Evolutionary conservation across 768 basidiomycete genomes (phyloP).

Genomic region (Mycena kentingensis): DNA sequence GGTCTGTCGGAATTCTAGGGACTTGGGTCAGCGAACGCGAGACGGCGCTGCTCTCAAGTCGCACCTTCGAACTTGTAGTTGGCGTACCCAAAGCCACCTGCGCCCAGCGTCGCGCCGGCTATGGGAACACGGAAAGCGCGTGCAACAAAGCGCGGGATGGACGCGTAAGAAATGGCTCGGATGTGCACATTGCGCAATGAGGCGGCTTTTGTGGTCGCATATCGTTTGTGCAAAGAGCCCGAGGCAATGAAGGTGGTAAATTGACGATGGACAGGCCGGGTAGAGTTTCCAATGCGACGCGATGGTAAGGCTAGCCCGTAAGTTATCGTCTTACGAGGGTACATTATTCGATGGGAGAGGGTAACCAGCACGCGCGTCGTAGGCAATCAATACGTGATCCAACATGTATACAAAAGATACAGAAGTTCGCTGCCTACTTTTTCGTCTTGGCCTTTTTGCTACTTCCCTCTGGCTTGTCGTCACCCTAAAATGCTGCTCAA

Average conservation of each 20-base stretch:
- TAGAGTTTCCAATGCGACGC: slow-evolving; percentile 32
- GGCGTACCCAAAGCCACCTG: slow-evolving; percentile 89
- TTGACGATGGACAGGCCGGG: slow-evolving; percentile 56
- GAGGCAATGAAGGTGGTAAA: slow-evolving; percentile 59
- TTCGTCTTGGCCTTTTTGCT: slow-evolving; percentile 46
- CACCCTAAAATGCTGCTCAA: slow-evolving; percentile 39
- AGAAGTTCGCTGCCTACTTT: slow-evolving; percentile 29
- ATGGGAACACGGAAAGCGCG: slow-evolving; percentile 87
- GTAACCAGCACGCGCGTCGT: neutral
- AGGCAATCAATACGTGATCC: too few species aligned
- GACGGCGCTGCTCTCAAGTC: slow-evolving; percentile 21
- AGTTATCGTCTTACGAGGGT: slow-evolving; percentile 54
- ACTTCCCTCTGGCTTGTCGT: slow-evolving; percentile 41
- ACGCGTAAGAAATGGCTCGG: slow-evolving; percentile 80
- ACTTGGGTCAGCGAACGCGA: slow-evolving; percentile 2
- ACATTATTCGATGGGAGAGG: neutral
- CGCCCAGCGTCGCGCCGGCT: slow-evolving; percentile 87
- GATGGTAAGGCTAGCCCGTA: slow-evolving; percentile 51
- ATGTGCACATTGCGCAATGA: slow-evolving; percentile 67
- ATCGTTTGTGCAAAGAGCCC: slow-evolving; percentile 53
- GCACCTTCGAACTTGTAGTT: slow-evolving; percentile 96
- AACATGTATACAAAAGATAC: too few species aligned
- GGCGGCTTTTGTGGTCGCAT: slow-evolving; percentile 43
- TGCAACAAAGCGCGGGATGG: slow-evolving; percentile 86
- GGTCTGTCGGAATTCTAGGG: slow-evolving; percentile 69